phyloP scores from a whole-genome alignment of 768 basidiomycete genomes.

The Calocybe cyanea region DNA sequence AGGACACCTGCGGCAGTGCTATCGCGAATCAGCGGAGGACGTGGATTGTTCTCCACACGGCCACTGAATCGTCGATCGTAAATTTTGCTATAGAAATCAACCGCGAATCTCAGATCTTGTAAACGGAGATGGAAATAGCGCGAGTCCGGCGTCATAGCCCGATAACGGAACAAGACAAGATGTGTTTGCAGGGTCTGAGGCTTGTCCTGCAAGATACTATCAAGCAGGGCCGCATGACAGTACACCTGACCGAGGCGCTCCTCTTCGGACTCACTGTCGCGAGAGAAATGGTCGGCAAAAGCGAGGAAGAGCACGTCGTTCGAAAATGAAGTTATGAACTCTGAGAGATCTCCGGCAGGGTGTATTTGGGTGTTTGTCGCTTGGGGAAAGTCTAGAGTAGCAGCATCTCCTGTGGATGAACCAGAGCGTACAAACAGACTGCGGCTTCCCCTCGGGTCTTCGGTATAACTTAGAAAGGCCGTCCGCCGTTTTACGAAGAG shows the following conservation, averaged over 20 bases:
- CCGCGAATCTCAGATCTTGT: conserved; percentile 70
- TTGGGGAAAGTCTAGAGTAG: conserved; percentile 82
- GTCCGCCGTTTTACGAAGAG: conserved; percentile 90
- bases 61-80: conserved; percentile 77
- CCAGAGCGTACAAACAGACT: conserved; percentile 89
- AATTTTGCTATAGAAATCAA: conserved; percentile 73
- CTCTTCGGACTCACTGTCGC: conserved; percentile 52
- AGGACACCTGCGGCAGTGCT: conserved; percentile 65
- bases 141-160: conserved; percentile 53
- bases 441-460: conserved; percentile 91
- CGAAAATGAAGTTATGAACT: conserved; percentile 86
- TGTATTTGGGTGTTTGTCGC: conserved; percentile 62
- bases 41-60: conserved; percentile 56
- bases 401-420: conserved; percentile 78
- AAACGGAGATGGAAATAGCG: conserved; percentile 64
- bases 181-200: conserved; percentile 73
- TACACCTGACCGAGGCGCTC: conserved; percentile 67
- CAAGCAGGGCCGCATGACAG: conserved; percentile 73
- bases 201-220: conserved; percentile 91
- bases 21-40: conserved; percentile 69
- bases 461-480: conserved; percentile 89
- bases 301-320: conserved; percentile 76
- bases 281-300: conserved; percentile 76
- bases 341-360: conserved; percentile 69
- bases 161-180: conserved; percentile 65